A percentile compares a stretch with the other conserved stretches of the same genome.
Conservation (phyloP, 1,284 basidiomycete genomes). For the Fomes fomentarius region DNA sequence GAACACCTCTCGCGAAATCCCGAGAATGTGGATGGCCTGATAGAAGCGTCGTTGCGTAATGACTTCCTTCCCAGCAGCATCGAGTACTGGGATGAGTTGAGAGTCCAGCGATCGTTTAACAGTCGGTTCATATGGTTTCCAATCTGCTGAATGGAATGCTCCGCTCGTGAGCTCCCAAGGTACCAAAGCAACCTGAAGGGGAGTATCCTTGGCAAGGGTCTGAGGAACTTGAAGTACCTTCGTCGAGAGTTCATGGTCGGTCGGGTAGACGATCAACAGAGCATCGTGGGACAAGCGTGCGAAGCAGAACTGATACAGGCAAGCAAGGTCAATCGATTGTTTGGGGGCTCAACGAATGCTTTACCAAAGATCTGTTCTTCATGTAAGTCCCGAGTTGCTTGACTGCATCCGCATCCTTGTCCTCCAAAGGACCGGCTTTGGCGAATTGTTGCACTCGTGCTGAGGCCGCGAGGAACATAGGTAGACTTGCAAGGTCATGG, state of each 20-base stretch:
- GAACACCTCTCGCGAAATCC: conserved; percentile 46
- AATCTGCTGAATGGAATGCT: conserved; percentile 25
- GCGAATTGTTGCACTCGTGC: conserved; percentile 55
- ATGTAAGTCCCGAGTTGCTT: conserved; percentile 49
- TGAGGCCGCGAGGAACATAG: conserved; percentile 50
- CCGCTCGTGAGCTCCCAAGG: conserved; percentile 45
- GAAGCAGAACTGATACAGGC: conserved; percentile 48
- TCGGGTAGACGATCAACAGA: conserved; percentile 45
- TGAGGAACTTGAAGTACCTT: conserved; percentile 30
- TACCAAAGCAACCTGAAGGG: conserved; percentile 41
- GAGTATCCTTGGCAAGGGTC: conserved; percentile 6
- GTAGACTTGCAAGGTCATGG: conserved; percentile 49
- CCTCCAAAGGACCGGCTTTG: conserved; percentile 42
- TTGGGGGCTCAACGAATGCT: conserved; percentile 12
- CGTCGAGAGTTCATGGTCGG: conserved; percentile 28
- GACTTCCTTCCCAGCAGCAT: conserved; percentile 15
- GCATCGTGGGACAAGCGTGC: conserved; percentile 52
- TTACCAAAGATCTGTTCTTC: conserved; percentile 31
- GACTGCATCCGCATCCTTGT: conserved; percentile 44
- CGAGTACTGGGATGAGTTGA: conserved; percentile 4
- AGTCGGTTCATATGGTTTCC: conserved; percentile 15
- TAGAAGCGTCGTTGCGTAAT: conserved; percentile 36
- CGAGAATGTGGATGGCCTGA: conserved; percentile 47
- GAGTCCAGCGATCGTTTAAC: conserved; percentile 6
- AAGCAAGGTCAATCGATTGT: conserved; percentile 1